These are phyloP conservation scores for Mortierella sp. DNA, from an alignment of 371 early-diverging fungal species.

Conservation along the genomic window DNA sequence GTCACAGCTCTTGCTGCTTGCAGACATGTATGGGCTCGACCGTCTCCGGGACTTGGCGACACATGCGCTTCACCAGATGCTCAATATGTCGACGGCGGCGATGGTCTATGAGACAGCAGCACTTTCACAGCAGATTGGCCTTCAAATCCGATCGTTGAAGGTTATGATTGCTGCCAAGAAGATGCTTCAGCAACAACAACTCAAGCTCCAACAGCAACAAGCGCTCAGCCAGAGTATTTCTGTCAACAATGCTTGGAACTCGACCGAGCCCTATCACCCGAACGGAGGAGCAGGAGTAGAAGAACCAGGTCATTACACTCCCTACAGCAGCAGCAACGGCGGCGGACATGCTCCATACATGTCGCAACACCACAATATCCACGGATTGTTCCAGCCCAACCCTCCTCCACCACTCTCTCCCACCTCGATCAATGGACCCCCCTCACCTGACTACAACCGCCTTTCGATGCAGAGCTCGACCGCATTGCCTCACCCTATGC, in stretches of 20 bases:
- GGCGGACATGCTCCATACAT: constrained; percentile 19
- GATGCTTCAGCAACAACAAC: constrained; percentile 66
- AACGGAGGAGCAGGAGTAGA: constrained; percentile 14
- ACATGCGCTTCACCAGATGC: constrained; percentile 72
- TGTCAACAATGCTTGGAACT: constrained; percentile 45
- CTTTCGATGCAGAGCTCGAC: constrained; percentile 33
- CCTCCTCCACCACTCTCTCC: constrained; percentile 44
- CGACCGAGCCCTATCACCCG: constrained; percentile 31
- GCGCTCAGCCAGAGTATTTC: constrained; percentile 24
- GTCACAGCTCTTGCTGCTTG: constrained; percentile 72
- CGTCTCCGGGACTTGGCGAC: constrained; percentile 67
- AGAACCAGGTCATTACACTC: neutral
- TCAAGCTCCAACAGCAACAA: constrained; percentile 56
- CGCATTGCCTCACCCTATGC: constrained; percentile 40
- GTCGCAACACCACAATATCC: constrained; percentile 29
- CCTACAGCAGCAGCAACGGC: constrained; percentile 29
- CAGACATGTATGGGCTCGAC: constrained; percentile 70
- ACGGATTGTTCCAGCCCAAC: constrained; percentile 41
- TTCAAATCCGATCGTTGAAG: constrained; percentile 70
- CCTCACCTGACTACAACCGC: constrained; percentile 44
- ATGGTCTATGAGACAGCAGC: constrained; percentile 74
- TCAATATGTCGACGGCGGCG: constrained; percentile 74
- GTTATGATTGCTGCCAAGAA: constrained; percentile 71
- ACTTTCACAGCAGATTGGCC: constrained; percentile 64
- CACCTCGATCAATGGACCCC: constrained; percentile 26